Base-by-base conservation (phyloP, 2,329 filamentous ascomycete genomes). In the Penicillium sclerotiorum region DNA sequence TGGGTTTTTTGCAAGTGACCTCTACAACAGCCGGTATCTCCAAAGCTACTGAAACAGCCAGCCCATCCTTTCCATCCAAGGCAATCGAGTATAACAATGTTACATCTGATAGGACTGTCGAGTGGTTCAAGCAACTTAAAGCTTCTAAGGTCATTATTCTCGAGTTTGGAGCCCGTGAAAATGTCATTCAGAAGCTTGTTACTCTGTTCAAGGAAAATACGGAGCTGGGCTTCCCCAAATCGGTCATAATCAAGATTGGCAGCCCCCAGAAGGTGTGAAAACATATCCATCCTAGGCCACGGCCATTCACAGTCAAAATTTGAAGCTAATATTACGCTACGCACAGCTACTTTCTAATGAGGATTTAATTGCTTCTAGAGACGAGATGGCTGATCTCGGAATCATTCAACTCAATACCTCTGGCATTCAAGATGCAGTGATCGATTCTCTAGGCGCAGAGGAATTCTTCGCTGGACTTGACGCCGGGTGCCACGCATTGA, bases 1-100 rank as follows among this genome's bases (percentile, higher is more conserved):
- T 62, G 5, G 64, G 52, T 0, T 48, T 68, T 2, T 47, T 71
- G 21, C 62, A 70, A 40, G 51, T 66, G 2, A 68, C 63, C 1
- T 62, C 62, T 1, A 44, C 57, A 2, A 57, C 60, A 2, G 51
- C 43, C 8, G 32, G 45, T 2, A 33, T 59, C 0, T 9, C 23
- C 2, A 41, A 56, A 17, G 53, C 49, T n/a, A 50, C 40, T 13
- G 28, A 41, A n/a, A 50, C 36, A 1, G 20, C 37, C 9, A 32
- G 22, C 1, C 47, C 43, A 4, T 7, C 28, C 22, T 47, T 55
- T 38, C 30, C 51, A 4, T 50, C 50, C 1, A 50, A 47, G 28
- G 37, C 40, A 2, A 37, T 61, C n/a, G 17, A 35, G 0, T 60
- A 61, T 39, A 13, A 4, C 2, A 21, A 52, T 20, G 25, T 58